phyloP scores from a whole-genome alignment of 495 filamentous ascomycete species.

The Lasiosphaeria ovina region DNA sequence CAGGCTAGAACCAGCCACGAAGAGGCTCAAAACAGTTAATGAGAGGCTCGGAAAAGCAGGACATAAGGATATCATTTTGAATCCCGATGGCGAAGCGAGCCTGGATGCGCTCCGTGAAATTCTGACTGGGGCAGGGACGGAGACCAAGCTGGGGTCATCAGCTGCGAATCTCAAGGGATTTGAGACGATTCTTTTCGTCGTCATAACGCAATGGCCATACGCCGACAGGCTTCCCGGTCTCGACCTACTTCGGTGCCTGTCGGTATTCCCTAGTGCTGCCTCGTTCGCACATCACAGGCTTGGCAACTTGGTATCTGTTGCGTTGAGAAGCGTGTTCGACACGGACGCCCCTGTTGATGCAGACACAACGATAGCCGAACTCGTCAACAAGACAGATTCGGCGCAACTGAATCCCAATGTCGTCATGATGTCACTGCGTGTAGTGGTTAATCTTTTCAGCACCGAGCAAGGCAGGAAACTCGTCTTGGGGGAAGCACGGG shows the following conservation, averaged over 20 bases:
- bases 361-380: conserved; percentile 30
- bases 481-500: conserved; percentile 57
- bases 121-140: neutral
- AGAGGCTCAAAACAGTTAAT: conserved; percentile 29
- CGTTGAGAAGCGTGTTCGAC: conserved; percentile 44
- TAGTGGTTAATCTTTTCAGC: conserved; percentile 84
- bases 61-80: conserved; percentile 70
- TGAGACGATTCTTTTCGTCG: conserved; percentile 56
- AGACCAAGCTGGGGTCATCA: conserved; percentile 47
- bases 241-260: conserved; percentile 79
- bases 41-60: conserved; percentile 48
- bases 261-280: conserved; percentile 62
- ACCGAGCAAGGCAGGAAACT: conserved; percentile 67
- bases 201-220: conserved; percentile 74
- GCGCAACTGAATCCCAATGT: conserved; percentile 57
- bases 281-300: conserved; percentile 42
- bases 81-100: conserved; percentile 60
- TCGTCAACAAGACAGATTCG: conserved; percentile 16
- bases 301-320: conserved; percentile 52
- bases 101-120: conserved; percentile 20
- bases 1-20: conserved; percentile 34
- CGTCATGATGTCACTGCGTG: conserved; percentile 79
- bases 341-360: conserved; percentile 23
- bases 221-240: conserved; percentile 76
- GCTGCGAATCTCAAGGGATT: conserved; percentile 57